phyloP scores from a whole-genome alignment of 176 grass and related monocot genomes.

The Neostapfia colusana region DNA sequence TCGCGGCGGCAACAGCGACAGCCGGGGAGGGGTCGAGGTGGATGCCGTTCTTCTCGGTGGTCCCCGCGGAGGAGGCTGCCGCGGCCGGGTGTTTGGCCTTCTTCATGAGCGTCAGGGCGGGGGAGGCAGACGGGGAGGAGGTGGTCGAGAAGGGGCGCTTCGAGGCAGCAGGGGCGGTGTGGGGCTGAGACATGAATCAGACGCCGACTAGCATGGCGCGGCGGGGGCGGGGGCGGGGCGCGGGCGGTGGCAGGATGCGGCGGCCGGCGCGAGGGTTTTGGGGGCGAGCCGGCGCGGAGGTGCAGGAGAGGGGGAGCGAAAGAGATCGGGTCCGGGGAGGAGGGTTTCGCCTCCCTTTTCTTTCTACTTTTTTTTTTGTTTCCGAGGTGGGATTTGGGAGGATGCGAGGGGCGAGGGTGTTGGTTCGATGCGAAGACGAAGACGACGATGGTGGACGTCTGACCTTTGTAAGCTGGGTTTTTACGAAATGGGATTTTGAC shows the following conservation, averaged over 20 bases:
- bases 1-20: neutral
- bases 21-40: conserved; percentile 36
- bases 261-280: conserved; percentile 39
- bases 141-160: conserved; percentile 51
- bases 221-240: neutral
- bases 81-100: conserved; percentile 49
- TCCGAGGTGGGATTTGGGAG: conserved; percentile 28
- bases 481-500: too few species aligned
- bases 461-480: too few species aligned
- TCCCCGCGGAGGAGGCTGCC: conserved; percentile 26
- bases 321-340: conserved; percentile 46
- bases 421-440: too few species aligned
- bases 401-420: neutral
- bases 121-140: conserved; percentile 36
- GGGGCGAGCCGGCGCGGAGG: conserved; percentile 36
- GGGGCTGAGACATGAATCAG: conserved; percentile 72
- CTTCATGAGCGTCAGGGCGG: conserved; percentile 56
- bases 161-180: conserved; percentile 41
- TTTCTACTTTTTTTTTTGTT: neutral
- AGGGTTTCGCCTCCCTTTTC: conserved; percentile 33
- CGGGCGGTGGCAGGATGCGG: conserved; percentile 25
- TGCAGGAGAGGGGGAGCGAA: conserved; percentile 20
- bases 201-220: conserved; percentile 45
- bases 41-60: conserved; percentile 62
- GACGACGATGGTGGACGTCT: too few species aligned